Evolutionary conservation across 257 asterid species (phyloP).

Genomic region (Lithospermum erythrorhizon): DNA sequence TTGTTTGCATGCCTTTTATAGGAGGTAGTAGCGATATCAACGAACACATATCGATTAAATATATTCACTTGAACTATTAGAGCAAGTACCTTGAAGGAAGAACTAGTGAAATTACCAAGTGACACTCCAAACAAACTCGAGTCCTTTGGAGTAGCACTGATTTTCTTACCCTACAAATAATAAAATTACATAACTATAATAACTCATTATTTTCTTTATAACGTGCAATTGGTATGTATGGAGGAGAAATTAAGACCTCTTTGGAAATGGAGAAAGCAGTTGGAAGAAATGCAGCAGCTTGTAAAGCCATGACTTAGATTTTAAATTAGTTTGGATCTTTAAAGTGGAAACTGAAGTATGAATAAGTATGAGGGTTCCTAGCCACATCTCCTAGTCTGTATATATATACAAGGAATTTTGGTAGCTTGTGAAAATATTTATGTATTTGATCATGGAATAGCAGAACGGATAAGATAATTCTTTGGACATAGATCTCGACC

Average conservation of each 20-base stretch:
- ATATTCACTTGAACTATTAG: too few relatives aligned
- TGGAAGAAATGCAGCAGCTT: slow-evolving; percentile 57
- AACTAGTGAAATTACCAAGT: slow-evolving; percentile 35
- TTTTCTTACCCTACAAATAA: slow-evolving; percentile 50
- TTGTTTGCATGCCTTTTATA: too few relatives aligned
- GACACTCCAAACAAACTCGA: slow-evolving; percentile 64
- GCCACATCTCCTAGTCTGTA: slow-evolving; percentile 4
- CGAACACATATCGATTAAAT: too few relatives aligned
- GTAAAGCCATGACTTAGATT: slow-evolving; percentile 56
- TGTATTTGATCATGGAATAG: slow-evolving; percentile 25
- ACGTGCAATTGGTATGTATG: not conserved
- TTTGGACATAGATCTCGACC: slow-evolving; percentile 31
- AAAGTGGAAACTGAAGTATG: not conserved
- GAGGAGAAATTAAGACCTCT: slow-evolving; percentile 39
- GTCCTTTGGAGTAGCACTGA: slow-evolving; percentile 41
- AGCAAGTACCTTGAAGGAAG: slow-evolving; percentile 11
- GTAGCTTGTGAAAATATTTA: slow-evolving; percentile 11
- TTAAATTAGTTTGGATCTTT: not conserved
- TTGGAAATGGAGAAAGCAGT: slow-evolving; percentile 51
- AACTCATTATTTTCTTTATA: not conserved
- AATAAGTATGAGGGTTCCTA: not conserved
- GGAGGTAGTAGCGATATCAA: too few relatives aligned
- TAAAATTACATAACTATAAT: not conserved
- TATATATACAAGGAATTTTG: slow-evolving; percentile 16
- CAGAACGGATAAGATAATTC: slow-evolving; percentile 51